Evolutionary conservation across 345 rosid species (phyloP).

Genomic region (Eucalyptus cloeziana): DNA sequence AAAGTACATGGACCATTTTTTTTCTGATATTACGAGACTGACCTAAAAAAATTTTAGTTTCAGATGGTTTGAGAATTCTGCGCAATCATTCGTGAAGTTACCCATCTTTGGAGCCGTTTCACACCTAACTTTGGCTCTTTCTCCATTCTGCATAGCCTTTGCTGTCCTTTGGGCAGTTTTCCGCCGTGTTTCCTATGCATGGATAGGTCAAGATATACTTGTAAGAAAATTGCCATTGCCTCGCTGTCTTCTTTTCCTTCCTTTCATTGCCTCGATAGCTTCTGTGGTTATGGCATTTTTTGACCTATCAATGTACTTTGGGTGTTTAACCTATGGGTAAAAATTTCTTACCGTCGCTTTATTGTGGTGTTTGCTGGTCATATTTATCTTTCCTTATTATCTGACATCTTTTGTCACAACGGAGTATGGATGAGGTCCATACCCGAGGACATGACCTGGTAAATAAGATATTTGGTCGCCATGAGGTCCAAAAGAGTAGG

Average conservation of each 20-base stretch:
- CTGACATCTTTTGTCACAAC: neutral
- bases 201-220: slow-evolving; percentile 99
- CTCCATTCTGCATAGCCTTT: slow-evolving; percentile 91
- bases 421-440: neutral
- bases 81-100: slow-evolving; percentile 63
- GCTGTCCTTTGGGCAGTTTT: slow-evolving; percentile 82
- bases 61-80: slow-evolving; percentile 81
- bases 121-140: slow-evolving; percentile 70
- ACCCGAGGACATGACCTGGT: neutral
- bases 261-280: neutral
- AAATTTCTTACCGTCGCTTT: neutral
- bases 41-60: slow-evolving; percentile 46
- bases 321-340: neutral
- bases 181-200: slow-evolving; percentile 60
- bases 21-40: slow-evolving; percentile 5
- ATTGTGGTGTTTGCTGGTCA: neutral
- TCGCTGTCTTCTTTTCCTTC: neutral
- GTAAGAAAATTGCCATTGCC: slow-evolving; percentile 30
- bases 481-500: neutral
- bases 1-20: neutral
- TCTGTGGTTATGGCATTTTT: neutral
- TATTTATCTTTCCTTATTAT: neutral
- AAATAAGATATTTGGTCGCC: neutral
- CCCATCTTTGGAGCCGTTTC: slow-evolving; percentile 88
- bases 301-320: neutral